Evolutionary conservation across 352 stramenopile genomes (phyloP), one percentile per base, ranked within the genome.

Genomic region (Pythium brachiatum): DNA sequence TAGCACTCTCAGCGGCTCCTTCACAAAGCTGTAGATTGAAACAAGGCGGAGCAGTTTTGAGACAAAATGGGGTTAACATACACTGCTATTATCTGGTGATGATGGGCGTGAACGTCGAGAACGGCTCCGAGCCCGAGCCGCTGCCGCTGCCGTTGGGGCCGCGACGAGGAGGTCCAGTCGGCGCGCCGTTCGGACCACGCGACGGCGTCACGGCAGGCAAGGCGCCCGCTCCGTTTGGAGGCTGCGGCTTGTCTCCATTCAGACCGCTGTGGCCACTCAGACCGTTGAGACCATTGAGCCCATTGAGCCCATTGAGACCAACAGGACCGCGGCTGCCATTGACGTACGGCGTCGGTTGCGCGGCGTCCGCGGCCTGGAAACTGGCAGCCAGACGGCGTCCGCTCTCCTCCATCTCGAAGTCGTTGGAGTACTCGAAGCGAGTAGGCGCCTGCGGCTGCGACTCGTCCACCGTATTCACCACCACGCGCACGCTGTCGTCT

Each of bases 91-190:
- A 95, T 70, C 81, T 73, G 18, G 84, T 89, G 65, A 95, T 93
- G 62, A 95, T 95, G 34, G 84, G 86, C 29, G 86, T 95, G 59
- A 95, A 95, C 25, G 81, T 58, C 2, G 86, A 85, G 62, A 95
- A 95, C 2, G 86, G 86, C 59, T 95, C 86, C 1, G 61, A 27
- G 32, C 43, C 36, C 1, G 57, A 38, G 52, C 31, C 44, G 44
- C 44, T 26, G 26, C 21, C 29, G 12, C 21, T 38, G 11, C 53
- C 54, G 38, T 41, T 68, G 25, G 61, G 61, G 23, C 61, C 54
- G 21, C 36, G 18, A 43, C 75, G 60, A 13, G 66, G 62, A 23
- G 60, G 51, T 32, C 69, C 66, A 27, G 73, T 73, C 23, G 57
- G 26, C 7, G 44, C 44, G 23, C 64, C 68, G 48, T 63, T 73